phyloP scores from a whole-genome alignment of 1,284 basidiomycete species.

The Malassezia psittaci region DNA sequence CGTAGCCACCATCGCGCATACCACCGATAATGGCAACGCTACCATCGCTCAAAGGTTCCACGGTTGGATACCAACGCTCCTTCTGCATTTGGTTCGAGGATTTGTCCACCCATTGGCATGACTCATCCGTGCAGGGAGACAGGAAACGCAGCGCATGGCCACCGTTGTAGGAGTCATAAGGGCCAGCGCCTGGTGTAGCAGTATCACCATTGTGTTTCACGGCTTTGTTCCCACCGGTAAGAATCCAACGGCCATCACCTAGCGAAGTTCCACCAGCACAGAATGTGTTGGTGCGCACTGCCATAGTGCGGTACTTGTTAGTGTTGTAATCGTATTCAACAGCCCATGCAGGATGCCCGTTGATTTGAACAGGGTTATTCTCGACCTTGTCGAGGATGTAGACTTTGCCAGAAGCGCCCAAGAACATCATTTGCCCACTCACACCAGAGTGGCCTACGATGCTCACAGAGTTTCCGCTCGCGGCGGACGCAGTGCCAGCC shows the following conservation, averaged over 20 bases:
- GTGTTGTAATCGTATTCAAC: slow-evolving; percentile 30
- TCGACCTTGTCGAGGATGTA: slow-evolving; percentile 42
- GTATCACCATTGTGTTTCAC: slow-evolving; percentile 25
- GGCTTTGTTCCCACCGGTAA: slow-evolving; percentile 36
- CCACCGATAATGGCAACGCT: slow-evolving; percentile 31
- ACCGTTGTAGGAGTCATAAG: slow-evolving; percentile 32
- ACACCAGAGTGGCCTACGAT: slow-evolving; percentile 38
- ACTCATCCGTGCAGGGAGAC: slow-evolving; percentile 21
- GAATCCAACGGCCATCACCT: slow-evolving; percentile 30
- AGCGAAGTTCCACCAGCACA: slow-evolving; percentile 37
- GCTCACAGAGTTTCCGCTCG: slow-evolving; percentile 16
- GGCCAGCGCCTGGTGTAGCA: slow-evolving; percentile 18
- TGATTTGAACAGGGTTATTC: slow-evolving; percentile 26
- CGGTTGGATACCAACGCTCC: slow-evolving; percentile 39
- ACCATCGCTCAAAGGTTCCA: slow-evolving; percentile 34
- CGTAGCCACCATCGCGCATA: slow-evolving; percentile 34
- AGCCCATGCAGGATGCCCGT: slow-evolving; percentile 35
- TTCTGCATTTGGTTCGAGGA: slow-evolving; percentile 24
- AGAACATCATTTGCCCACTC: slow-evolving; percentile 39
- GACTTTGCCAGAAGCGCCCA: slow-evolving; percentile 29
- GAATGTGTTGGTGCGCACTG: slow-evolving; percentile 35
- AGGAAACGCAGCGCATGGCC: slow-evolving; percentile 30
- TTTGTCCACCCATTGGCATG: slow-evolving; percentile 27
- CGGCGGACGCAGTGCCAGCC: background rate
- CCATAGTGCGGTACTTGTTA: slow-evolving; percentile 23